phyloP scores from a whole-genome alignment of 352 stramenopile species.

The Globisporangium cederbergense region DNA sequence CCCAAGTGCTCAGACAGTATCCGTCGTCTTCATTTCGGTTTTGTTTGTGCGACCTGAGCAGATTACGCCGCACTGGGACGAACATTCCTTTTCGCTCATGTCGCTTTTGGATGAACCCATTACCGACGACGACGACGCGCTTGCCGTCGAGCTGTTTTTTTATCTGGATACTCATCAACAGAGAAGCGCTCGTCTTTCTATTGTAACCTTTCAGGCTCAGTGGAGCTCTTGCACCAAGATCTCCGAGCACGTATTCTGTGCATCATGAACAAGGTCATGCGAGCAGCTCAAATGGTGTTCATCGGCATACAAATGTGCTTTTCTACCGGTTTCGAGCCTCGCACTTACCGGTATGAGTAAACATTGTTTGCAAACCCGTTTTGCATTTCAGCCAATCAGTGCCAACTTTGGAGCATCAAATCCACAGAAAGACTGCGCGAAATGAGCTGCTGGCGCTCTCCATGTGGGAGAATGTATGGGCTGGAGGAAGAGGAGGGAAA shows the following conservation, averaged over 20 bases:
- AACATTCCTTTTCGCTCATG: not conserved
- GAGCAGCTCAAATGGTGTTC: not conserved
- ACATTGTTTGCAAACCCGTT: not conserved
- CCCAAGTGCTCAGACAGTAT: not conserved
- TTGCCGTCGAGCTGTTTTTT: not conserved
- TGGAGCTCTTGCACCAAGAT: not conserved
- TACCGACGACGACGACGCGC: not conserved
- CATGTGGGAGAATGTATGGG: slow-evolving; percentile 10
- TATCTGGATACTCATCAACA: not conserved
- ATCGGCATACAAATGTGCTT: too few species aligned
- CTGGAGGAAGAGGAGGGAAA: not conserved
- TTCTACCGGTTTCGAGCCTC: too few species aligned
- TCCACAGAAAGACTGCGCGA: slow-evolving; percentile 5
- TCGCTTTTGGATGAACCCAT: not conserved
- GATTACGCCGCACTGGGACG: not conserved
- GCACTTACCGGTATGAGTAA: not conserved
- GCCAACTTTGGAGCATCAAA: not conserved
- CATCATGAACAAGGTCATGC: not conserved
- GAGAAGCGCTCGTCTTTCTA: not conserved
- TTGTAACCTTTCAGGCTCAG: not conserved
- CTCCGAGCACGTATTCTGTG: not conserved
- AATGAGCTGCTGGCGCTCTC: not conserved
- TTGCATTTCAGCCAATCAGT: slow-evolving; percentile 2
- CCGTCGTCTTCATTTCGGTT: not conserved
- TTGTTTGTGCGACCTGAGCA: not conserved